Base-by-base conservation (phyloP, 805 yeast genomes). In the Yarrowia keelungensis region DNA sequence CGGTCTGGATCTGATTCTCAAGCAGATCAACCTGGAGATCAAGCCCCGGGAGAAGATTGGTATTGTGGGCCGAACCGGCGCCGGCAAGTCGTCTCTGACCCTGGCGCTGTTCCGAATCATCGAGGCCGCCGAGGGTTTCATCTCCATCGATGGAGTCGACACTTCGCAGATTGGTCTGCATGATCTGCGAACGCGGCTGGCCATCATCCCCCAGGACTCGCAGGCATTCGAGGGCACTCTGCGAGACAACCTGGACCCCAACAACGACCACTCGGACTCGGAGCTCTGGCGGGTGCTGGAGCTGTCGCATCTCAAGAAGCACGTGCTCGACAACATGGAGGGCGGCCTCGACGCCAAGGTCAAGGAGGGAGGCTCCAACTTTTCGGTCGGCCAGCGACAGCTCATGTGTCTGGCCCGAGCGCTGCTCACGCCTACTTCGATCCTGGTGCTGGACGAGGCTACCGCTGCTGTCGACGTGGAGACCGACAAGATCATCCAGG, bases 31-130 rank as follows among this genome's bases (percentile, higher is more conserved):
- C 69, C 75, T 94, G 32, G 79, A 84, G 12, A 86, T 94, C 73
- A 83, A 86, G 59, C 86, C 93, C 1, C 81, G 85, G 69, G 98
- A 94, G 76, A 94, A 94, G 78, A 83, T 93, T 75, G 98, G 98
- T 71, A 92, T 93, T 78, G 98, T 94, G 69, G 98, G 98, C 35
- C 85, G 98, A 76, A 93, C 98, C 0, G 98, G 98, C 71, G 98
- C 98, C 2, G 98, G 98, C 72, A 92, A 92, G 78, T 89, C 95
- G 0, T 89, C 97, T 0, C 82, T 92, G 74, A 89, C 97, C 0
- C 79, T 91, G 74, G 95, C 97, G 0, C 79, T 92, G 47, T 92
- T 91, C 82, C 81, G 98, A 73, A 86, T 92, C 56, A 90, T 93
- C 74, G 97, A 93, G 78, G 85, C 89, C 1, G 86, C 87, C 7